Percentiles rank a stretch among this genome's conserved stretches.
Conservation (phyloP, 2,329 filamentous ascomycete species). For the Scedosporium boydii region DNA sequence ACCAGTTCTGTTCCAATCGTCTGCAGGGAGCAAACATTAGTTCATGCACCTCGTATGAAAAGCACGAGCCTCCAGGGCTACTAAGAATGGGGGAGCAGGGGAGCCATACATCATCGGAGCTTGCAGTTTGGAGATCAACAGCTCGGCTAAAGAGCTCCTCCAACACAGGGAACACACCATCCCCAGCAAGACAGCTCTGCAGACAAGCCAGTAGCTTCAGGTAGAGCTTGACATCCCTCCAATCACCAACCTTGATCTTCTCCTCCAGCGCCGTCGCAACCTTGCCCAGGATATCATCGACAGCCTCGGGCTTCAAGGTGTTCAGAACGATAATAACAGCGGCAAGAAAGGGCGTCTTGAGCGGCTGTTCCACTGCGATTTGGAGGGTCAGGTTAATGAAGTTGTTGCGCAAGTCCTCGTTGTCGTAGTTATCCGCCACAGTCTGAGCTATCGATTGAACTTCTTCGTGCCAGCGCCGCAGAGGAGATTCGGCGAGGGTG, state of each 20-base stretch:
- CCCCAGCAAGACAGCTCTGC: slow-evolving; percentile 68
- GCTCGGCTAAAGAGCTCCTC: slow-evolving; percentile 86
- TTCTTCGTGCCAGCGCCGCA: slow-evolving; percentile 71
- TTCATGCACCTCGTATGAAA: background rate
- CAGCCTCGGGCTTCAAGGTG: slow-evolving; percentile 64
- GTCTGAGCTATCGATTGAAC: slow-evolving; percentile 64
- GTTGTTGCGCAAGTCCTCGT: slow-evolving; percentile 62
- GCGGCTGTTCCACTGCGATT: slow-evolving; percentile 78
- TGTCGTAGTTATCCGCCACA: slow-evolving; percentile 76
- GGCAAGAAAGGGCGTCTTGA: slow-evolving; percentile 94
- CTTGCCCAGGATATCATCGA: slow-evolving; percentile 58
- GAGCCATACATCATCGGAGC: slow-evolving; percentile 74
- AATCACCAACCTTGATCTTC: slow-evolving; percentile 62
- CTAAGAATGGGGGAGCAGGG: background rate
- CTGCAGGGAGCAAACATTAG: slow-evolving; percentile 21
- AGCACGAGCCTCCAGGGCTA: background rate
- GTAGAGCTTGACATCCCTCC: slow-evolving; percentile 85
- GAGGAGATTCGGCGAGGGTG: slow-evolving; percentile 70
- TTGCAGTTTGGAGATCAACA: slow-evolving; percentile 87
- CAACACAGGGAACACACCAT: slow-evolving; percentile 76
- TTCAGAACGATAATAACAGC: slow-evolving; percentile 76
- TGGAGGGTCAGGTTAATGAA: slow-evolving; percentile 69
- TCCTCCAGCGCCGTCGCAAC: slow-evolving; percentile 53
- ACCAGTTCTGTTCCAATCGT: slow-evolving; percentile 76
- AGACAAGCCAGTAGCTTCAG: slow-evolving; percentile 84